Evolutionary conservation across 148 eudicot genomes (phyloP).

Genomic region (Fagopyrum esculentum): DNA sequence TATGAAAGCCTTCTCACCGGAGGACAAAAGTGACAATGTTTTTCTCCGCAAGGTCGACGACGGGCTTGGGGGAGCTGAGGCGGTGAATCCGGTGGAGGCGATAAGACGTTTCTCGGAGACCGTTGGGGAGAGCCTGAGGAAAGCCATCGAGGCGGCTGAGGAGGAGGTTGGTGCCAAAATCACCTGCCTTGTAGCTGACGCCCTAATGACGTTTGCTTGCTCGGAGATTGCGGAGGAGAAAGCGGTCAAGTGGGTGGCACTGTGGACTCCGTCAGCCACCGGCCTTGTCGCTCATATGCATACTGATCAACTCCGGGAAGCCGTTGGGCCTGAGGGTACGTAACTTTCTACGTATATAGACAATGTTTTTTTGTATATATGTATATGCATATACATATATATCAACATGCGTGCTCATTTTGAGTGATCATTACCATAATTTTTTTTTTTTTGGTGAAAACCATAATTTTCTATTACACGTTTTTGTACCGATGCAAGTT

Average conservation of each 20-base stretch:
- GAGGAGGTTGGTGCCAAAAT: slow-evolving; percentile 23
- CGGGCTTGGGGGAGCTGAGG: neutral
- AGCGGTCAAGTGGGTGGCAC: slow-evolving; percentile 28
- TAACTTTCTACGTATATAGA: too few relatives aligned
- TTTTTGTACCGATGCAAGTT: too few relatives aligned
- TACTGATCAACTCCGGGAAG: slow-evolving; percentile 19
- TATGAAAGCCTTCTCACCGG: neutral
- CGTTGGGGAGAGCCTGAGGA: slow-evolving; percentile 22
- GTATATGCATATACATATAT: too few relatives aligned
- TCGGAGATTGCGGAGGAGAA: slow-evolving; percentile 24
- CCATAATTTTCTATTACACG: too few relatives aligned
- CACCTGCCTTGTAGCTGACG: slow-evolving; percentile 31
- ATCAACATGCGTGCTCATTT: too few relatives aligned
- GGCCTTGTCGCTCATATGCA: slow-evolving; percentile 25
- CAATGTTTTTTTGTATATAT: too few relatives aligned
- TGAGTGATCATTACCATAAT: too few relatives aligned
- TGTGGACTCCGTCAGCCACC: slow-evolving; percentile 19
- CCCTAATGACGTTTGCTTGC: slow-evolving; percentile 25
- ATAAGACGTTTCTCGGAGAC: slow-evolving; percentile 22
- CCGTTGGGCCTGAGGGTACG: too few relatives aligned
- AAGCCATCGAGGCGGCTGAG: slow-evolving; percentile 20
- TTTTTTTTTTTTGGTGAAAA: too few relatives aligned
- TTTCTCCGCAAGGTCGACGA: neutral
- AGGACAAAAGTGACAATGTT: neutral
- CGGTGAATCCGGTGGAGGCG: slow-evolving; percentile 12